Percentiles rank a stretch among this genome's conserved stretches.
Conservation (phyloP, 2,329 filamentous ascomycete species). For the Claviceps pazoutovae region DNA sequence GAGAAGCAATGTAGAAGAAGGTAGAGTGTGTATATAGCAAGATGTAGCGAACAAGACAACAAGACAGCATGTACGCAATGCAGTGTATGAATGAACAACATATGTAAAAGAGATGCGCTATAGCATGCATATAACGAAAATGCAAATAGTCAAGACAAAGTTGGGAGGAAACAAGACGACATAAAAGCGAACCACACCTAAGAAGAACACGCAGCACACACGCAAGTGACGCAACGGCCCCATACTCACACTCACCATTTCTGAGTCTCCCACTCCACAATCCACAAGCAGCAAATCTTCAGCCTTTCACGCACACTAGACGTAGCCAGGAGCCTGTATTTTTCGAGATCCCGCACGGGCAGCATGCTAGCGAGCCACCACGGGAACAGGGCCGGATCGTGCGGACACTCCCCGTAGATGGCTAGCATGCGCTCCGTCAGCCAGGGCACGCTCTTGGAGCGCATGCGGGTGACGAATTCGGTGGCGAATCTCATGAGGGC, state of each 20-base stretch:
- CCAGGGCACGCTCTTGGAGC: constrained; percentile 57
- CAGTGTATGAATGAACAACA: too few species aligned
- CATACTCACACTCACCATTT: constrained; percentile 54
- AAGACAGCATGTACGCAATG: too few species aligned
- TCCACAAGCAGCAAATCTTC: constrained; percentile 73
- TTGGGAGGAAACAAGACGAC: too few species aligned
- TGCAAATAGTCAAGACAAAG: too few species aligned
- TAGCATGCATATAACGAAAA: too few species aligned
- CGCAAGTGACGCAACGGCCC: too few species aligned
- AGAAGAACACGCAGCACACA: not conserved
- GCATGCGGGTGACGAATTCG: constrained; percentile 57
- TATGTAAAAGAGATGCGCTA: too few species aligned
- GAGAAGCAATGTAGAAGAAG: too few species aligned
- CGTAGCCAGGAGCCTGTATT: constrained; percentile 60
- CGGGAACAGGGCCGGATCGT: constrained; percentile 63
- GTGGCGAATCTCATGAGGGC: constrained; percentile 51
- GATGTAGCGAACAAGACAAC: too few species aligned
- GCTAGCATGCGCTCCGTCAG: constrained; percentile 56
- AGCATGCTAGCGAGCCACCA: constrained; percentile 85
- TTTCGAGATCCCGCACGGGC: constrained; percentile 63
- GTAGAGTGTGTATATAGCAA: too few species aligned
- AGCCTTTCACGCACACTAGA: constrained; percentile 66
- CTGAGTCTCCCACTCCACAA: constrained; percentile 54
- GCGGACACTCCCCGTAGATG: constrained; percentile 64
- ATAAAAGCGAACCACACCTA: too few species aligned